A percentile compares a stretch with the other conserved stretches of the same genome.
Conservation (phyloP, 352 stramenopile genomes). For the Pythium scleroteichum region DNA sequence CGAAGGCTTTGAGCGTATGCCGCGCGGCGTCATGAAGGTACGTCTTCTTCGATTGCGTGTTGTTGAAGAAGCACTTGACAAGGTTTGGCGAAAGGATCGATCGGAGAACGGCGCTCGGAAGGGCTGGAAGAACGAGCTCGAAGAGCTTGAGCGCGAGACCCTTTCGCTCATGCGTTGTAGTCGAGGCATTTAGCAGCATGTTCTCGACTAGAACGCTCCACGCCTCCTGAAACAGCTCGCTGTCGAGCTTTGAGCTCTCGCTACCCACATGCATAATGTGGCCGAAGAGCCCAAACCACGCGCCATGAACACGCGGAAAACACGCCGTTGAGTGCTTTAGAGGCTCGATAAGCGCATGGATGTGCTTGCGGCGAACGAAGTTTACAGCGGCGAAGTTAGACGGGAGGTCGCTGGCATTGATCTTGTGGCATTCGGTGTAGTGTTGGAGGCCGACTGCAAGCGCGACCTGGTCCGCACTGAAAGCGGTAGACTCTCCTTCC, state of each 20-base stretch:
- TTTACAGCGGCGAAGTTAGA: conserved; percentile 40
- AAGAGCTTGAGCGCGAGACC: conserved; percentile 84
- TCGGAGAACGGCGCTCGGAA: conserved; percentile 52
- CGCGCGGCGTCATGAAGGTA: conserved; percentile 80
- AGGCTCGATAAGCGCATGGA: conserved; percentile 62
- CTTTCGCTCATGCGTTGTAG: conserved; percentile 75
- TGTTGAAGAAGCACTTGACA: conserved; percentile 84
- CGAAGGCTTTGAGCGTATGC: conserved; percentile 69
- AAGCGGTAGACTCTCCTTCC: conserved; percentile 36
- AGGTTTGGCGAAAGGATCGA: conserved; percentile 74
- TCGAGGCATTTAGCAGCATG: conserved; percentile 46
- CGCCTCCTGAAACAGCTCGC: conserved; percentile 70
- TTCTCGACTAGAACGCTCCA: conserved; percentile 86
- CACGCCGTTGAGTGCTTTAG: conserved; percentile 65
- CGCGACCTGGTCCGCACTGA: conserved; percentile 80
- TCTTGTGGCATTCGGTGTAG: conserved; percentile 50
- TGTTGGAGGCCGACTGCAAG: conserved; percentile 72
- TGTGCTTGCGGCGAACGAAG: conserved; percentile 58
- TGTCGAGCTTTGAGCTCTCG: conserved; percentile 42
- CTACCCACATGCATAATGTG: conserved; percentile 59
- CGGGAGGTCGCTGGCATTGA: conserved; percentile 39
- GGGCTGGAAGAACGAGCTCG: conserved; percentile 57
- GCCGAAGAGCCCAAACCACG: conserved; percentile 77
- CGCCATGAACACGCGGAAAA: conserved; percentile 80
- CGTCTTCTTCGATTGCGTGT: conserved; percentile 77